Evolutionary conservation across 352 stramenopile species (phyloP).

Genomic region (Phytophthora citrophthora): DNA sequence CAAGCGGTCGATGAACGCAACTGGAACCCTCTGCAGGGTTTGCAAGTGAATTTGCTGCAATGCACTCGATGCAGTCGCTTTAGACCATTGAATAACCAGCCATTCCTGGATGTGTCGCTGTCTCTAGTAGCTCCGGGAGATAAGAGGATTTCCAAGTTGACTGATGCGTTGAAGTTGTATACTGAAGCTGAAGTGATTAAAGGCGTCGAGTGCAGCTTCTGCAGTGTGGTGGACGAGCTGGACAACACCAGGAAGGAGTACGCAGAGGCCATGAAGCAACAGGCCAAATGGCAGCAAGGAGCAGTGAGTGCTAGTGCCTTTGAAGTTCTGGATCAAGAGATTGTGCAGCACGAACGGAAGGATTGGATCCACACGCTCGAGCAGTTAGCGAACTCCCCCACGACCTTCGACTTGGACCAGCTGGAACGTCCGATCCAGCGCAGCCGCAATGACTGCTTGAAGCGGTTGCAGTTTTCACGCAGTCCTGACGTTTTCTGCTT

Average conservation of each 20-base stretch:
- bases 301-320: not conserved
- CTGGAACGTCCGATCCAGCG: constrained; percentile 44
- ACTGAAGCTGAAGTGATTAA: constrained; percentile 74
- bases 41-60: constrained; percentile 84
- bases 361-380: constrained; percentile 73
- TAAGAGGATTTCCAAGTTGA: constrained; percentile 47
- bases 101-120: constrained; percentile 81
- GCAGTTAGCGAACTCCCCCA: constrained; percentile 38
- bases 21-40: constrained; percentile 80
- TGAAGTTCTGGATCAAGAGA: constrained; percentile 57
- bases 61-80: constrained; percentile 71
- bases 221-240: constrained; percentile 66
- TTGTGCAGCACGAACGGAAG: constrained; percentile 64
- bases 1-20: constrained; percentile 67
- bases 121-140: constrained; percentile 55
- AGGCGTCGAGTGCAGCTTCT: constrained; percentile 79
- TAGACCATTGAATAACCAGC: constrained; percentile 75
- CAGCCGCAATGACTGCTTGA: constrained; percentile 60
- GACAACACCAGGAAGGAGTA: constrained; percentile 45
- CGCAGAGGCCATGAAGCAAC: constrained; percentile 23
- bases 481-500: constrained; percentile 87
- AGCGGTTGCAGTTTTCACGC: constrained; percentile 80
- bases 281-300: constrained; percentile 6
- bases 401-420: constrained; percentile 44
- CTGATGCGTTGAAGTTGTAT: constrained; percentile 68